Percentiles rank a stretch among this genome's conserved stretches.
phyloP scores from a whole-genome alignment of 2,329 filamentous ascomycete genomes.

The Didymella exigua region DNA sequence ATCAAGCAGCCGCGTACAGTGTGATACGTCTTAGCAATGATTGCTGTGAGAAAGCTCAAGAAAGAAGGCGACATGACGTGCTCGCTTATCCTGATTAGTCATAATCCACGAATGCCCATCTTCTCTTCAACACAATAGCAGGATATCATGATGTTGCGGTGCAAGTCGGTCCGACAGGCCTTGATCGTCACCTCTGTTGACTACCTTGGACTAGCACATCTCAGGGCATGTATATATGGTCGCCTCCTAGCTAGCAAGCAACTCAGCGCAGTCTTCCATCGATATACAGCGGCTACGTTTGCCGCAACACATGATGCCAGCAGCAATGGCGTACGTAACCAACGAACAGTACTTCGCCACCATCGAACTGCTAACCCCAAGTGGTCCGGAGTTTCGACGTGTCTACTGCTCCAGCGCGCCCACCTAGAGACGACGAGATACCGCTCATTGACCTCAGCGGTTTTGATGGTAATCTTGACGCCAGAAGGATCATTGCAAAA shows the following conservation, averaged over 20 bases:
- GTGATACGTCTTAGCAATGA: neutral
- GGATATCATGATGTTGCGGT: too few relatives aligned
- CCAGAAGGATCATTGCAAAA: slow-evolving; percentile 49
- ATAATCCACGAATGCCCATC: too few relatives aligned
- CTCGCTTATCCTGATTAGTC: neutral
- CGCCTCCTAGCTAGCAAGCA: too few relatives aligned
- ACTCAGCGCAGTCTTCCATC: too few relatives aligned
- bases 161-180: too few relatives aligned
- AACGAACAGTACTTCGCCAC: neutral
- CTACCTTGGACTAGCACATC: too few relatives aligned
- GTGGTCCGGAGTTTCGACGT: slow-evolving; percentile 3
- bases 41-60: neutral
- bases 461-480: slow-evolving; percentile 46
- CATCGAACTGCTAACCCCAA: slow-evolving; percentile 1
- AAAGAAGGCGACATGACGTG: slow-evolving; percentile 2
- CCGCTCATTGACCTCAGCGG: slow-evolving; percentile 43
- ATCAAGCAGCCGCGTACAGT: too few relatives aligned
- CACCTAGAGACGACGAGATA: slow-evolving; percentile 38
- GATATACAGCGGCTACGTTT: too few relatives aligned
- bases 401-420: slow-evolving; percentile 4
- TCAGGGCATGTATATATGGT: too few relatives aligned
- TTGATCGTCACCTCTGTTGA: too few relatives aligned
- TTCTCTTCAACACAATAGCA: too few relatives aligned
- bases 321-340: neutral
- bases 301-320: too few relatives aligned